Evolutionary conservation across 371 early-diverging fungal species (phyloP).

Genomic region (Nematocida sp.): DNA sequence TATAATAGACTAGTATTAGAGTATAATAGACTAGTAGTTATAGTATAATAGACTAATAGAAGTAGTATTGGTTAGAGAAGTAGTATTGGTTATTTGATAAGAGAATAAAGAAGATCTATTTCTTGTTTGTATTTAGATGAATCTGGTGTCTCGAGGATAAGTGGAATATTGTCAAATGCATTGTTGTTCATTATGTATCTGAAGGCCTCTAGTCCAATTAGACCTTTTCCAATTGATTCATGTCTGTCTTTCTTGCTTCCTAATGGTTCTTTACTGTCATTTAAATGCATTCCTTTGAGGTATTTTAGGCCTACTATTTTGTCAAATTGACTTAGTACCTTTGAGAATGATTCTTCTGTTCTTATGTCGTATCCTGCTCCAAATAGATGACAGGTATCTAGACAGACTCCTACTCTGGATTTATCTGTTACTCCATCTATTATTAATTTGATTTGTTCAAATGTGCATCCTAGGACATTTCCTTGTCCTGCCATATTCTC

Average conservation of each 20-base stretch:
- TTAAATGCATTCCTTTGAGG: constrained; percentile 68
- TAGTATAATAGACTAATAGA: too few relatives aligned
- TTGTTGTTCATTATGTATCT: constrained; percentile 66
- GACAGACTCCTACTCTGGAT: constrained; percentile 67
- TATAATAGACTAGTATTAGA: neutral
- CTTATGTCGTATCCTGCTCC: constrained; percentile 70
- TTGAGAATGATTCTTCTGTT: constrained; percentile 64
- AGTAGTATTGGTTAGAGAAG: neutral
- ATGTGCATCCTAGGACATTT: constrained; percentile 66
- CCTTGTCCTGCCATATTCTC: constrained; percentile 72
- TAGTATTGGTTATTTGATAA: constrained; percentile 10
- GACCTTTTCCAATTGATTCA: constrained; percentile 68
- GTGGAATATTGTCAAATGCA: constrained; percentile 66
- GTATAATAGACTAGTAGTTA: too few relatives aligned
- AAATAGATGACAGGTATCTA: constrained; percentile 70
- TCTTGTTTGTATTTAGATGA: constrained; percentile 59
- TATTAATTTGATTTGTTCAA: constrained; percentile 66
- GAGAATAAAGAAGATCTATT: constrained; percentile 50
- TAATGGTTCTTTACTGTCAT: constrained; percentile 67
- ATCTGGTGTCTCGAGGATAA: constrained; percentile 69
- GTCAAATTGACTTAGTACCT: constrained; percentile 67
- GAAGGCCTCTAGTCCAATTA: constrained; percentile 68
- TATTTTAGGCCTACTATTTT: constrained; percentile 66
- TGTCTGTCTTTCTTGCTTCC: constrained; percentile 67
- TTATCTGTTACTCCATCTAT: constrained; percentile 67